Evolutionary conservation across 805 yeast genomes (phyloP).

Genomic region (Blastobotrys peoriensis): DNA sequence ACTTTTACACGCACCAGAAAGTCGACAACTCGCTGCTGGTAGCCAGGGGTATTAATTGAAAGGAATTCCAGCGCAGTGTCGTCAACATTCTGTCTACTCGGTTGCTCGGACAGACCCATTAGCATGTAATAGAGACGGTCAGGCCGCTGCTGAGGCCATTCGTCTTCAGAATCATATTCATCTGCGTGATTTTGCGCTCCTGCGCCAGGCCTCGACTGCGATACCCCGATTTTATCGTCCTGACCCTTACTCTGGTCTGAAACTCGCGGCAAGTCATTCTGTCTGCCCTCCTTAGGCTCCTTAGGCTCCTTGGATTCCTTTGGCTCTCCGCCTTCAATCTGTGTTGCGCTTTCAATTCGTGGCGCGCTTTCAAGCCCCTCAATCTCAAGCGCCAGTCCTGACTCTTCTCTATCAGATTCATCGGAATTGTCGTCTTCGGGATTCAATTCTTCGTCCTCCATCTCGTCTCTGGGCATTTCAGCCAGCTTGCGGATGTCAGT

Average conservation of each 20-base stretch:
- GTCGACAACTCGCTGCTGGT: slow-evolving; percentile 52
- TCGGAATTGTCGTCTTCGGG: slow-evolving; percentile 12
- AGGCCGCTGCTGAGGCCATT: slow-evolving; percentile 8
- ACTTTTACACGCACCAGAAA: slow-evolving; percentile 45
- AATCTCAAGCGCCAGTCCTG: slow-evolving; percentile 7
- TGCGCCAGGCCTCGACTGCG: no score
- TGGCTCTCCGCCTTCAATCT: slow-evolving; percentile 26
- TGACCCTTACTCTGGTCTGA: slow-evolving; percentile 10
- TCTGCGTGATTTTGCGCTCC: no score
- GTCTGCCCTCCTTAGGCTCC: no score
- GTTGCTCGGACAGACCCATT: slow-evolving; percentile 10
- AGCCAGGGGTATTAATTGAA: slow-evolving; percentile 62
- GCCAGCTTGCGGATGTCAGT: slow-evolving; percentile 58
- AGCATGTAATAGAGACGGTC: slow-evolving; percentile 13
- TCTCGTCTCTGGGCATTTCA: slow-evolving; percentile 12
- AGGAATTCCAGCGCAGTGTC: slow-evolving; percentile 28
- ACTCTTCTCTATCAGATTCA: slow-evolving; percentile 24
- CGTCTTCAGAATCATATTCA: slow-evolving; percentile 37
- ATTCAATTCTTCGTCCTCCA: slow-evolving; percentile 12
- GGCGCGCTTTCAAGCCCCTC: neutral
- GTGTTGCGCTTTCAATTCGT: neutral
- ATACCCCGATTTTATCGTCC: slow-evolving; percentile 31
- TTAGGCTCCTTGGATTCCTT: no score
- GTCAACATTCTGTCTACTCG: slow-evolving; percentile 26
- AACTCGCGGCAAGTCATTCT: neutral